A percentile compares a stretch with the other conserved stretches of the same genome.
phyloP scores from a whole-genome alignment of 352 stramenopile species.

The Sclerospora graminicola region DNA sequence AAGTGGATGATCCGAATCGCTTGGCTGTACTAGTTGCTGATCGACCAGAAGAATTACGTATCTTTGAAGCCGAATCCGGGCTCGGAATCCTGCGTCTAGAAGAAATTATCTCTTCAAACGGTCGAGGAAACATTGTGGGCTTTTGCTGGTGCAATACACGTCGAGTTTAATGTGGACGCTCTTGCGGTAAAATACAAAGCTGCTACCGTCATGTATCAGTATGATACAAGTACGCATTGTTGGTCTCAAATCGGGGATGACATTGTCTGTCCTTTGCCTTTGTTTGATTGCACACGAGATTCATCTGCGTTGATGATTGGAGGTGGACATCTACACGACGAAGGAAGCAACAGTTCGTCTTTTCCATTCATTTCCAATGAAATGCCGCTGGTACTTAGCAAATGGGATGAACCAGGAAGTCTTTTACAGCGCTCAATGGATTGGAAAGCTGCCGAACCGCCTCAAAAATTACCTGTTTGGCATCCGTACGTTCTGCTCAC shows the following conservation, averaged over 20 bases:
- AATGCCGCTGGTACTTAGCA: slow-evolving; percentile 66
- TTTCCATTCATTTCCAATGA: slow-evolving; percentile 42
- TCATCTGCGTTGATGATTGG: slow-evolving; percentile 71
- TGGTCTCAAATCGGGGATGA: slow-evolving; percentile 59
- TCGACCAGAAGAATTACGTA: slow-evolving; percentile 38
- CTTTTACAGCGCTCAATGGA: slow-evolving; percentile 65
- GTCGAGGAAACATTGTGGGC: slow-evolving; percentile 43
- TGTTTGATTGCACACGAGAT: slow-evolving; percentile 78
- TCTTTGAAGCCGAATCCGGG: slow-evolving; percentile 75
- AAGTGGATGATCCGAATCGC: slow-evolving; percentile 80
- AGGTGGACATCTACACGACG: slow-evolving; percentile 28
- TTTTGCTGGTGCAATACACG: slow-evolving; percentile 76
- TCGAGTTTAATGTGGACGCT: slow-evolving; percentile 78
- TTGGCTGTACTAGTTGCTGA: slow-evolving; percentile 50
- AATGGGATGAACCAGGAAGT: slow-evolving; percentile 71
- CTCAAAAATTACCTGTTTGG: slow-evolving; percentile 75
- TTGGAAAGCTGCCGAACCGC: slow-evolving; percentile 57
- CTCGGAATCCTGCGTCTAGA: slow-evolving; percentile 68
- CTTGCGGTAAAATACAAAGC: slow-evolving; percentile 64
- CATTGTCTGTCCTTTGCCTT: slow-evolving; percentile 44
- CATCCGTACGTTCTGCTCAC: slow-evolving; percentile 78
- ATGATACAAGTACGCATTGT: slow-evolving; percentile 44
- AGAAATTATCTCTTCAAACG: slow-evolving; percentile 46
- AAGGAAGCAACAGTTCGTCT: slow-evolving; percentile 2
- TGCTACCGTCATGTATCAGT: slow-evolving; percentile 69